Percentiles rank a stretch among this genome's conserved stretches.
Conservation (phyloP, 2,329 filamentous ascomycete species). For the Lecanicillium sp. region DNA sequence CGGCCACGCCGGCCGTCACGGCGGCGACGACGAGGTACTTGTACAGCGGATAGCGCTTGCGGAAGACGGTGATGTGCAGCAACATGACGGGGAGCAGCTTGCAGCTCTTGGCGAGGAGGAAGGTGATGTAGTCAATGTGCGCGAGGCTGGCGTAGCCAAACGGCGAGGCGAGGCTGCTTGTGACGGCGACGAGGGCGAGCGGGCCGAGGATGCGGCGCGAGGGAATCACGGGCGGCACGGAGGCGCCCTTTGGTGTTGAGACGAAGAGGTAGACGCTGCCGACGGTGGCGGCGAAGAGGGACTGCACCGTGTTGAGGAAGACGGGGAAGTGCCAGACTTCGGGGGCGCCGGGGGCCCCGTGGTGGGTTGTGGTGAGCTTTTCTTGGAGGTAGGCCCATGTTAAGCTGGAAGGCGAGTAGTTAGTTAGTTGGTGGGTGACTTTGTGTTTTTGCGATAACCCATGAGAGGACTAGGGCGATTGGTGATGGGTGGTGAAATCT, state of each 20-base stretch:
- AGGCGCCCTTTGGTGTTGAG: constrained; percentile 40
- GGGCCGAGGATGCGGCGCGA: constrained; percentile 65
- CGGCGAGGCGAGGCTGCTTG: constrained; percentile 81
- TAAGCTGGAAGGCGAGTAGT: constrained; percentile 45
- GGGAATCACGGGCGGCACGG: constrained; percentile 64
- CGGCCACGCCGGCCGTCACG: constrained; percentile 85
- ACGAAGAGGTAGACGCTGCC: constrained; percentile 72
- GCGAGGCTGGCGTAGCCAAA: constrained; percentile 89
- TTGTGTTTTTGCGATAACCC: neutral
- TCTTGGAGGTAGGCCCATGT: constrained; percentile 97
- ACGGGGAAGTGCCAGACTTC: constrained; percentile 89
- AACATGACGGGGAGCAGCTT: constrained; percentile 99
- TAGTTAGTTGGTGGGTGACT: neutral
- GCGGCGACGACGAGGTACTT: constrained; percentile 91
- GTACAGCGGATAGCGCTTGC: constrained; percentile 81
- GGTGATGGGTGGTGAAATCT: constrained; percentile 18
- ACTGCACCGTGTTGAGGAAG: constrained; percentile 94
- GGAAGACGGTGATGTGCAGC: constrained; percentile 86
- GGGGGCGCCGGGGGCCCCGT: constrained; percentile 54
- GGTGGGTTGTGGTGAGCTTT: constrained; percentile 87
- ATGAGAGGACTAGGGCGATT: too few relatives aligned
- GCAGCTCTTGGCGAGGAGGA: constrained; percentile 94
- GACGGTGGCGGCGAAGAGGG: constrained; percentile 73
- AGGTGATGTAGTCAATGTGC: constrained; percentile 97
- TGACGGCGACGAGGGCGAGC: constrained; percentile 77